Percentiles rank a stretch among this genome's conserved stretches.
phyloP scores from a whole-genome alignment of 768 basidiomycete genomes.

The Termitomyces sp. region DNA sequence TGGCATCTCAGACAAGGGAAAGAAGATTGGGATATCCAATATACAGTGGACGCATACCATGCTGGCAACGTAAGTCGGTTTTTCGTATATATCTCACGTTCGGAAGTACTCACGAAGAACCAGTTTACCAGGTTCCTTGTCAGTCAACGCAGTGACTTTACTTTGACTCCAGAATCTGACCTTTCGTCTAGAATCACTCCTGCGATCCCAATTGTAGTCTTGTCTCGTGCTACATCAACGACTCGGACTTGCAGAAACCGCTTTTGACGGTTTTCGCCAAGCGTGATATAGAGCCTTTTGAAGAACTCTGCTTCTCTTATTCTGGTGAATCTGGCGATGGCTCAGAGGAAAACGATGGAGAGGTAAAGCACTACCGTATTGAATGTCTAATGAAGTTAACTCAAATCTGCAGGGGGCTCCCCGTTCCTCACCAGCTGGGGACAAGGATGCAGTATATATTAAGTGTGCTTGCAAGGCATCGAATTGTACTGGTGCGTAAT shows the following conservation, averaged over 20 bases:
- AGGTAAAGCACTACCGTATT: constrained; percentile 16
- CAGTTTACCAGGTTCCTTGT: constrained; percentile 93
- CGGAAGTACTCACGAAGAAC: not conserved
- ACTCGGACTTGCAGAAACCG: constrained; percentile 67
- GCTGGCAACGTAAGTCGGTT: constrained; percentile 66
- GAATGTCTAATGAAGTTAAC: not conserved
- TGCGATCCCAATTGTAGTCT: constrained; percentile 83
- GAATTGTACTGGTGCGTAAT: constrained; percentile 43
- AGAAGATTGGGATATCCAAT: constrained; percentile 38
- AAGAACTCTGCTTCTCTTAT: constrained; percentile 81
- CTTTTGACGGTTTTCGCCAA: constrained; percentile 63
- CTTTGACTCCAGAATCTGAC: not conserved
- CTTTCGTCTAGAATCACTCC: constrained; percentile 69
- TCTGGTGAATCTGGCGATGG: constrained; percentile 34
- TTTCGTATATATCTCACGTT: constrained; percentile 8
- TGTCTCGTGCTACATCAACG: constrained; percentile 75
- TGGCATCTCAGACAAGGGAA: constrained; percentile 48
- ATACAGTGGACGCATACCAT: constrained; percentile 84
- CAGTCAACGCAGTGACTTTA: constrained; percentile 19
- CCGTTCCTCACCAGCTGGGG: constrained; percentile 4
- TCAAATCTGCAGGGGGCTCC: not conserved
- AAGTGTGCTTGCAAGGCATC: constrained; percentile 48
- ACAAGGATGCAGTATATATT: constrained; percentile 41
- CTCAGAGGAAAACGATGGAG: constrained; percentile 35
- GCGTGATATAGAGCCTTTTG: constrained; percentile 56